These are phyloP conservation scores for Emergomyces pasteurianus DNA, from an alignment of 2,329 filamentous ascomycete genomes.

Conservation along the genomic window DNA sequence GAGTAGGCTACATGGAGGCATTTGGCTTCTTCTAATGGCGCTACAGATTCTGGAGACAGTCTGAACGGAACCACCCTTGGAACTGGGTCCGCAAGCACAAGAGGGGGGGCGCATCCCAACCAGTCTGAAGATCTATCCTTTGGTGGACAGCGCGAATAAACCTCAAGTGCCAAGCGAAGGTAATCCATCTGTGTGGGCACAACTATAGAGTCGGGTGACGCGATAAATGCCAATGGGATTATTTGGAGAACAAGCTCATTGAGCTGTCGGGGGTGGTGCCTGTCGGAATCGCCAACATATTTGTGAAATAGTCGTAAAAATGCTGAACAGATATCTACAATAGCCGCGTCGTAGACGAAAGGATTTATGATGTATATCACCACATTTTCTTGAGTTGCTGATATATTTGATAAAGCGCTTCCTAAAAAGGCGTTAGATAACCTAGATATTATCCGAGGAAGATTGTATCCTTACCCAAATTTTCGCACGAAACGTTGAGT, in stretches of 20 bases:
- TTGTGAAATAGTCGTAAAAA: slow-evolving; percentile 47
- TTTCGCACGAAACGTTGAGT: slow-evolving; percentile 24
- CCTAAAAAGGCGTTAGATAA: slow-evolving; percentile 17
- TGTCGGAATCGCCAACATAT: slow-evolving; percentile 33
- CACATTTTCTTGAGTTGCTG: slow-evolving; percentile 30
- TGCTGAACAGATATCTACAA: slow-evolving; percentile 43
- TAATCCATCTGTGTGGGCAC: slow-evolving; percentile 39
- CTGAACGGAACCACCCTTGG: slow-evolving; percentile 45
- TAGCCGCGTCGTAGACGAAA: slow-evolving; percentile 35
- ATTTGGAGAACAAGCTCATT: slow-evolving; percentile 47
- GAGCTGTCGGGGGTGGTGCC: slow-evolving; percentile 18
- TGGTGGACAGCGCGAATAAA: slow-evolving; percentile 47
- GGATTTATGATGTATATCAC: slow-evolving; percentile 50
- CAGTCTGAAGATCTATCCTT: slow-evolving; percentile 22
- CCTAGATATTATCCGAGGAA: background rate
- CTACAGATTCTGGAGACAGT: slow-evolving; percentile 39
- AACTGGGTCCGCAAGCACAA: slow-evolving; percentile 42
- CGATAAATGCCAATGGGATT: slow-evolving; percentile 44
- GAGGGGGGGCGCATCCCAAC: slow-evolving; percentile 40
- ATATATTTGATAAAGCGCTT: slow-evolving; percentile 22
- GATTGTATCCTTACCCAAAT: slow-evolving; percentile 22
- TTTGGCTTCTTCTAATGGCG: slow-evolving; percentile 45
- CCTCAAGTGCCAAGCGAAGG: slow-evolving; percentile 41
- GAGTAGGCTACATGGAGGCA: slow-evolving; percentile 49
- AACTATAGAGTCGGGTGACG: slow-evolving; percentile 40